Evolutionary conservation across 108 stramenopile species (phyloP), one percentile per base, ranked within the genome.

Genomic region (Schizochytrium sp.): DNA sequence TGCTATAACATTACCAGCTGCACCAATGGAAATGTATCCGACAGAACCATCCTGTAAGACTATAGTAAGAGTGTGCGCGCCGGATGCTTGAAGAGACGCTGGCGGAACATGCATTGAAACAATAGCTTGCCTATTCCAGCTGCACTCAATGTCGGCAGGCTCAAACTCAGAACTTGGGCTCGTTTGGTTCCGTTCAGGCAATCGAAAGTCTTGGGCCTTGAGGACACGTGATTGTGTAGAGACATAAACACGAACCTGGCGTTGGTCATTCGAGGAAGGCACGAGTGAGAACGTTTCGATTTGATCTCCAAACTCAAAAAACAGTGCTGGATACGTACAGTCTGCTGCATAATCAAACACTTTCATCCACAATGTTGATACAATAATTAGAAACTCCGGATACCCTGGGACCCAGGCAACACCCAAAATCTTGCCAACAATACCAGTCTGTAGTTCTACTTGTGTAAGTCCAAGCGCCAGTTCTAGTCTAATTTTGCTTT

Each of bases 401-500:
- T 49, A 50, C 1, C 76, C 76, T 8, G 76, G 50, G 7, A 40
- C 50, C 76, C 76, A 83, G 5, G 47, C 53, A 28, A 50, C 47
- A 8, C 76, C 76, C 7, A 83, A 38, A 0, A 83, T 1, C 28
- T 49, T 55, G 50, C 76, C 76, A n/a, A 55, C 8, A 1, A 55
- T 83, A 7, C 53, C 53, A 10, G 76, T 55, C 2, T 83, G 50
- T 5, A 83, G 49, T 55, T 83, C 76, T 53, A 55, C 5, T 40
- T 56, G 47, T 10, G 76, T 83, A 38, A 83, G 47, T 38, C 76
- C 76, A 83, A 83, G 76, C 15, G 76, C 76, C 10, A 83, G 76
- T 53, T 83, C 76, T 2, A 83, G 2, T 7, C 76, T 10, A 2
- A 83, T 55, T 42, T 83, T 83, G 53, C 28, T 55, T 53, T 83